Base-by-base conservation (phyloP, 2,329 filamentous ascomycete genomes). In the Ascomycota sp. region DNA sequence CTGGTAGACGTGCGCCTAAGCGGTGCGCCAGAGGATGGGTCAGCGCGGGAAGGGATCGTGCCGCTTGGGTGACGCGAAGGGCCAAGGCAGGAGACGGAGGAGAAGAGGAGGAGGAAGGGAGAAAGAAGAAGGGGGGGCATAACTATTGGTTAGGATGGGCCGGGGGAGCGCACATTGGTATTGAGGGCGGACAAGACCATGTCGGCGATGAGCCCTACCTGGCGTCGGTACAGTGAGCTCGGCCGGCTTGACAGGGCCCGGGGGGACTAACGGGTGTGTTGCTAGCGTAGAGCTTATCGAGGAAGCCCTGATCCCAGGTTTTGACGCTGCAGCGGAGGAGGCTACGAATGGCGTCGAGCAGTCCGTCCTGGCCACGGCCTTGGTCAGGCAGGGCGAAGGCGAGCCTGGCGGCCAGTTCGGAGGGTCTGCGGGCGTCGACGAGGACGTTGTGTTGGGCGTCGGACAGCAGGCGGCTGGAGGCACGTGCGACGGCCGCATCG, bases 301-400 rank as follows among this genome's bases (percentile, higher is more conserved):
- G 56, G 53, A 95, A 98, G 8, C 86, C 86, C 52, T 93, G 85
- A 45, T 92, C 79, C 80, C 85, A 95, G n/a, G 86, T 94, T 55
- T 98, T 98, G 45, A 95, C 86, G 44, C 78, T 89, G 52, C 91
- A 83, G 38, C 69, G 63, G 25, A 95, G 61, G 13, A 94, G 62
- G 35, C 72, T 66, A 39, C 71, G 58, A 27, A 92, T 64, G 3
- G 69, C 69, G 22, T 70, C 62, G 20, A 93, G 56, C 21, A 94
- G 56, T 0, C 85, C 86, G 26, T 78, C 67, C 40, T 77, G 77
- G 1, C 74, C 76, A 36, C 56, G 57, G 7, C 68, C 73, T 24
- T 61, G 48, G 3, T 50, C 53, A 0, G 76, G 72, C 5, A 82
- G 55, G 6, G 65, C 52, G 25, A 80, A 56, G 8, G 63, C 53